A percentile compares a stretch with the other conserved stretches of the same genome.
phyloP scores from a whole-genome alignment of 495 filamentous ascomycete genomes.

The Talaromyces stipitatus region DNA sequence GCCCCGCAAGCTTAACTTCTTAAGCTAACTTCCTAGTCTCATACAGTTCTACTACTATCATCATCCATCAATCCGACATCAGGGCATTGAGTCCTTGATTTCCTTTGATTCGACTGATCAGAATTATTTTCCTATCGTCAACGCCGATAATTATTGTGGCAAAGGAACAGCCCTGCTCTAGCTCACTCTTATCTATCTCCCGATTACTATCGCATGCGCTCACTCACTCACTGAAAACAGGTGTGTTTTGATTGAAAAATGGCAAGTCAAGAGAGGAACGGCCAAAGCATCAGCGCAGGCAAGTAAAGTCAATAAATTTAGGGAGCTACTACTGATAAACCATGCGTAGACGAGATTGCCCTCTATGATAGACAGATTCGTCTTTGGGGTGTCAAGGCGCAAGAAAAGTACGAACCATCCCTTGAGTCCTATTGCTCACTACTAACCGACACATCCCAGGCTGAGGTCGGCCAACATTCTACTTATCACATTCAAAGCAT shows the following conservation, averaged over 20 bases:
- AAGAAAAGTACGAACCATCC: conserved; percentile 53
- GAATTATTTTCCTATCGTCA: too few species aligned
- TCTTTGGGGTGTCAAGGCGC: conserved; percentile 95
- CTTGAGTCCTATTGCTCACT: not conserved
- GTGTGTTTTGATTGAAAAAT: not conserved
- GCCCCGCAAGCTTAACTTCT: not conserved
- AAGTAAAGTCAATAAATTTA: not conserved
- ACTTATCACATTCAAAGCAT: conserved; percentile 75
- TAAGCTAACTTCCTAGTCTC: not conserved
- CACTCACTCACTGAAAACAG: not conserved
- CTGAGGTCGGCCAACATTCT: conserved; percentile 88
- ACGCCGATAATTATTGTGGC: too few species aligned
- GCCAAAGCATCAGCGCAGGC: conserved; percentile 48
- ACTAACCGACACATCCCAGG: conserved; percentile 29
- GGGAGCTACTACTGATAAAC: not conserved
- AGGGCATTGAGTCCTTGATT: too few species aligned
- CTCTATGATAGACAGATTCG: conserved; percentile 97
- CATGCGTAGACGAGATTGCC: conserved; percentile 79
- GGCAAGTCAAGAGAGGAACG: conserved; percentile 9
- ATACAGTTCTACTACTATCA: too few species aligned
- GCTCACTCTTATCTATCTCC: too few species aligned
- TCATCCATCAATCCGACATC: too few species aligned
- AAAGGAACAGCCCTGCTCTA: too few species aligned
- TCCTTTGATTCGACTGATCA: too few species aligned
- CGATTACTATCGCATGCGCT: too few species aligned